Base-by-base conservation (phyloP, 345 rosid genomes). In the Pistacia atlantica region DNA sequence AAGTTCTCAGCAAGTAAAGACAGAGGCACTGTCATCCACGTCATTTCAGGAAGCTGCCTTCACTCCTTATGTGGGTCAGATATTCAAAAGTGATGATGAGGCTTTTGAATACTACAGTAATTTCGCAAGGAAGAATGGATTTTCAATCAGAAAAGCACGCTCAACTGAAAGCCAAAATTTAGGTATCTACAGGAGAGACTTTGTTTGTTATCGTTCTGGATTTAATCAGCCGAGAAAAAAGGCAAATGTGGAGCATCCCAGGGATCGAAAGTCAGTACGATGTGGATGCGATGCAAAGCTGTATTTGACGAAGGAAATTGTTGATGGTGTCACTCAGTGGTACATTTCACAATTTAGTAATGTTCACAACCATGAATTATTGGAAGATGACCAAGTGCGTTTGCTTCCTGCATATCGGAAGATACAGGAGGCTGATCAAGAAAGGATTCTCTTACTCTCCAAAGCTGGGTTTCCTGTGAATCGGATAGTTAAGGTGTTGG, bases 221-320 rank as follows among this genome's bases (percentile, higher is more conserved):
- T 95, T 93, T 79, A 92, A 92, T 80, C 98, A 92, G 71, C 96
- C 98, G 2, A 80, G 99, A 48, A 95, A 95, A 87, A 93, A 92
- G 87, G 90, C 92, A 33, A 87, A 90, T 38, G 99, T 90, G 14
- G 97, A 90, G 83, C 99, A 92, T 77, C 99, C 94, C 8, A 82
- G 99, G n/a, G 99, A 93, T 60, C 88, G 98, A 54, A 93, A 93
- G 72, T 95, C 98, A 0, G 96, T 93, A 60, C 86, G 99, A 13
- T 93, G 98, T 67, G 99, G 99, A 62, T 95, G 99, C 67, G 99
- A 95, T 84, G 92, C 95, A 5, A 95, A 95, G 80, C 62, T 95
- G 52, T 95, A 93, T 80, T 76, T 95, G 79, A 90, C 95, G 4
- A 93, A 93, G 79, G 95, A 95, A 80, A 76, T 91, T 69, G 87